phyloP scores from a whole-genome alignment of 2,329 filamentous ascomycete genomes.

The Neophaeococcomyces mojaviensis region DNA sequence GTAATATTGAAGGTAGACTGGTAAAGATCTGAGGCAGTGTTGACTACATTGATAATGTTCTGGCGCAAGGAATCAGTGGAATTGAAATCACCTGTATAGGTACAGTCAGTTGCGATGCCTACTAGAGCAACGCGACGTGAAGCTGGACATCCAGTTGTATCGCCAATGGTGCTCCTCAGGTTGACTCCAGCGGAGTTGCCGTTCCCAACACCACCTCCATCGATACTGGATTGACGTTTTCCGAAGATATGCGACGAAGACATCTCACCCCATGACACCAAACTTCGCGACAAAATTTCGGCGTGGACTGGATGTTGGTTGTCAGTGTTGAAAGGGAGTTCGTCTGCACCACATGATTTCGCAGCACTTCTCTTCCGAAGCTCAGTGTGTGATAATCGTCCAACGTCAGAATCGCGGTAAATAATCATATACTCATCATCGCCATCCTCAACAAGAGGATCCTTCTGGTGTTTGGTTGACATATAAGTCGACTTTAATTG shows the following conservation, averaged over 20 bases:
- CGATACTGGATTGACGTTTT: conserved; percentile 52
- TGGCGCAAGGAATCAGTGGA: conserved; percentile 55
- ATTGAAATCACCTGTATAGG: conserved; percentile 68
- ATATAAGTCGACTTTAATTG: conserved; percentile 68
- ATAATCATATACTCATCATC: conserved; percentile 76
- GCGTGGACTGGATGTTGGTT: conserved; percentile 60
- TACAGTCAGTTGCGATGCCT: conserved; percentile 88
- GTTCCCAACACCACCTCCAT: conserved; percentile 54
- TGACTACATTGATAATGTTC: conserved; percentile 78
- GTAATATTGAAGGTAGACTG: conserved; percentile 93
- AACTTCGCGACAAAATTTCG: conserved; percentile 38
- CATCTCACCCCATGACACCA: conserved; percentile 52
- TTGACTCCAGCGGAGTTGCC: conserved; percentile 77
- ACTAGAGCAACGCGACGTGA: conserved; percentile 89
- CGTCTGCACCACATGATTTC: conserved; percentile 63
- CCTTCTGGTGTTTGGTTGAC: conserved; percentile 61
- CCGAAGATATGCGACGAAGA: conserved; percentile 62
- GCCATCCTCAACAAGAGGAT: conserved; percentile 55
- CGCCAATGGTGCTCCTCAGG: conserved; percentile 69
- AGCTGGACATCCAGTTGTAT: conserved; percentile 72
- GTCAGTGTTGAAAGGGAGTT: conserved; percentile 70
- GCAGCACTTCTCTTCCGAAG: conserved; percentile 52
- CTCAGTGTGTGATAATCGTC: conserved; percentile 45
- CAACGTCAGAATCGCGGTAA: conserved; percentile 84
- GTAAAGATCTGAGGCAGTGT: conserved; percentile 77